Evolutionary conservation across 164 flowering plant species (phyloP), one percentile per base, ranked within the genome.

Genomic region (Stephania cephalantha): DNA sequence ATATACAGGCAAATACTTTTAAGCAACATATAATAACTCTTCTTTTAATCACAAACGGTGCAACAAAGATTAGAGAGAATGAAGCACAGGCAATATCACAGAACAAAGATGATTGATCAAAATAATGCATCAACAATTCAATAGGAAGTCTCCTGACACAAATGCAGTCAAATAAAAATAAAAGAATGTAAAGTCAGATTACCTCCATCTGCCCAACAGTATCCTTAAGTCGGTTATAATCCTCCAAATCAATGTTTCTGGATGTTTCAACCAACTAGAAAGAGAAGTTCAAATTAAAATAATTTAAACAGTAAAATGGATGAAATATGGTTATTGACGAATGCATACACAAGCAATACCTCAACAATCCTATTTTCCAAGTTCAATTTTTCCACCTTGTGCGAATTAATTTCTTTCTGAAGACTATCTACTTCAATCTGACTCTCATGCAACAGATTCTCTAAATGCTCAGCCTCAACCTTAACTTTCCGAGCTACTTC

Each of bases 161-260:
- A 35, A 35, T 35, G 42, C 42, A 35, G 9, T 11, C 10, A 42
- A 35, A 5, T 35, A 45, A n/a, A 25, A 9, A 18, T 1, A 11
- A 10, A 15, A 7, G 22, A 61, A n/a, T 25, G 12, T 30, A 53
- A 58, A 61, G 42, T 30, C n/a, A 71, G 22, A 65, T 30, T 77
- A 87, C 97, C 94, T 88, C 89, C 85, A 88, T 77, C 78, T 82
- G 82, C 35, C 76, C 81, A 80, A 78, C 79, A 66, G 83, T 86
- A 74, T 78, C 85, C 84, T 87, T 90, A 87, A 91, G 42, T 17
- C 87, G 89, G 75, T 86, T 78, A 77, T 88, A 90, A 10, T 90
- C 88, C 78, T 90, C 88, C 52, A 87, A 81, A 80, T 89, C 88
- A 73, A 95, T 74, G 82, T 79, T 82, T 79, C 79, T 86, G 74